Evolutionary conservation across 192 early-diverging fungal species (phyloP).

Genomic region (Phlyctochytrium bullatum): DNA sequence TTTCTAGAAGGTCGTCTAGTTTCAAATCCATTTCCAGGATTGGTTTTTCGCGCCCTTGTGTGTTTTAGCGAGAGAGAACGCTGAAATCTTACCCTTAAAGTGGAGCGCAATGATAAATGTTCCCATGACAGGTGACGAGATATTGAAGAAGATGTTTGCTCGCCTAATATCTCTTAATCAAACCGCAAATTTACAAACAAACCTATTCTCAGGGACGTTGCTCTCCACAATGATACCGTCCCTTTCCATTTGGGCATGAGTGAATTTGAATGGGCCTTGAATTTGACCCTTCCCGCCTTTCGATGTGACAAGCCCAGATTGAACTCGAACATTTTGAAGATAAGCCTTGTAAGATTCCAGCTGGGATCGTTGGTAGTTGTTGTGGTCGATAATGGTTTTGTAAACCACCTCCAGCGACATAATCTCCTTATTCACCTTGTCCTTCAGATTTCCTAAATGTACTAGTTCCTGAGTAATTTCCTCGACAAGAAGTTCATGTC

Average conservation of each 20-base stretch:
- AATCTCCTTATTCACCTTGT: constrained; percentile 83
- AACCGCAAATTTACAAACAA: constrained; percentile 15
- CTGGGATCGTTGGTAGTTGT: constrained; percentile 85
- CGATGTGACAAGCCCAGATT: constrained; percentile 48
- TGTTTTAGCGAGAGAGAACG: neutral
- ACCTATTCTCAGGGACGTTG: constrained; percentile 87
- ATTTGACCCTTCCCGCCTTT: constrained; percentile 37
- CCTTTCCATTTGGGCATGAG: constrained; percentile 79
- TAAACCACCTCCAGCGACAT: constrained; percentile 75
- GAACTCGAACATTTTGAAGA: constrained; percentile 86
- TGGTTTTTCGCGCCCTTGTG: constrained; percentile 73
- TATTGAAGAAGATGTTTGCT: constrained; percentile 85
- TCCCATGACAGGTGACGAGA: constrained; percentile 81
- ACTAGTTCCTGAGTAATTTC: constrained; percentile 87
- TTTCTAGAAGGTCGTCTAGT: constrained; percentile 56
- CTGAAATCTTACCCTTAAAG: constrained; percentile 61
- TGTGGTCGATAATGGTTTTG: constrained; percentile 92
- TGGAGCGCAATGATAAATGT: constrained; percentile 87
- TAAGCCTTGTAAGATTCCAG: constrained; percentile 94
- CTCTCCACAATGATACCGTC: constrained; percentile 90
- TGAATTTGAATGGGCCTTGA: constrained; percentile 79
- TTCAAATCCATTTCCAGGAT: constrained; percentile 96
- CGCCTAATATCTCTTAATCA: constrained; percentile 40
- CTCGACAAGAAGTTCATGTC: constrained; percentile 78
- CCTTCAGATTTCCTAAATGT: constrained; percentile 86